Evolutionary conservation across 148 eudicot genomes (phyloP), one percentile per base, ranked within the genome.

Genomic region (Rhododendron williamsianum): DNA sequence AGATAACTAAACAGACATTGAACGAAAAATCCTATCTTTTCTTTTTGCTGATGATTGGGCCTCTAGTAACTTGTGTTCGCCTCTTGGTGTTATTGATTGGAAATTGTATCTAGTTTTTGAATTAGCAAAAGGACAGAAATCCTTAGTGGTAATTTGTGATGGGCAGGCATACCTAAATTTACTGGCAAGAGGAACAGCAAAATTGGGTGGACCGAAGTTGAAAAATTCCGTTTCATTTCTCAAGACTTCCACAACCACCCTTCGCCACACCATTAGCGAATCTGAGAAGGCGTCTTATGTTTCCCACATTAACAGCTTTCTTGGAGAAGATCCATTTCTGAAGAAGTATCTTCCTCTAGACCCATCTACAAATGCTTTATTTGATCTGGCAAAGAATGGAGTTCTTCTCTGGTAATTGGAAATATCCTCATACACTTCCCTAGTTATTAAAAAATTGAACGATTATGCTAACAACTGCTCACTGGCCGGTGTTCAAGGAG

Each of bases 281-380:
- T 91, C 98, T 9, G 98, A 96, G 91, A 96, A 91, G 91, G 89
- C 91, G 41, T 94, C 98, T 58, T 94, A 91, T 90, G 93, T 92
- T 85, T 84, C 91, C 65, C 98, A 96, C 82, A 92, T 96, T 79
- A 96, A 96, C 87, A 89, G 92, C 84, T 91, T 88, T 85, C 91
- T 96, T 16, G 87, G 87, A 73, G 98, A 96, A 46, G 98, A 96
- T 89, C 84, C 86, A n/a, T 96, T 93, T 85, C 67, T 96, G 88
- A 89, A 88, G 88, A 81, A 96, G 15, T 93, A 85, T 90, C 96
- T 96, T 79, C 98, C 98, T 23, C 83, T 96, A 10, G 94, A 94
- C 83, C 96, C 98, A 9, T 67, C 90, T 83, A 83, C 91, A 76
- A 92, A 92, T 90, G 92, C 90, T 72, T 84, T 96, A 73, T 94